Evolutionary conservation across 306 rosid species (phyloP).

Genomic region (Vigna mungo): DNA sequence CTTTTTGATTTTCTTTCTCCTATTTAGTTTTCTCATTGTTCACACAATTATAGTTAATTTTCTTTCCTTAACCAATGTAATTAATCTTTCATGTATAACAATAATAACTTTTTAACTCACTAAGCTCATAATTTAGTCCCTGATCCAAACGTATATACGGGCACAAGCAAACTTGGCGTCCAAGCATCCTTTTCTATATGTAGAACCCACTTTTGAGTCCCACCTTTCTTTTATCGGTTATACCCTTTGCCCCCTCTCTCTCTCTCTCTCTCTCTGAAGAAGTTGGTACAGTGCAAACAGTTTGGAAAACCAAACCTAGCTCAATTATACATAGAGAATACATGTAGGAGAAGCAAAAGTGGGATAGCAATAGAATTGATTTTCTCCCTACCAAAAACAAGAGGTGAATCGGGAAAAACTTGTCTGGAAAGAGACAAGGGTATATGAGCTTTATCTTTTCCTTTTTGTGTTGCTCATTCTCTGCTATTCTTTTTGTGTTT

Average conservation of each 20-base stretch:
- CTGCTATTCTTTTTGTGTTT: not conserved
- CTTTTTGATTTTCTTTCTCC: not conserved
- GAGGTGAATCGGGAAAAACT: constrained; percentile 53
- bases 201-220: constrained; percentile 49
- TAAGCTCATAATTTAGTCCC: constrained; percentile 33
- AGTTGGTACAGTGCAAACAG: constrained; percentile 20
- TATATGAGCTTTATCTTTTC: constrained; percentile 42
- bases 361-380: constrained; percentile 38
- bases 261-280: not conserved
- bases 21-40: constrained; percentile 7
- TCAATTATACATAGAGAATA: constrained; percentile 33
- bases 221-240: constrained; percentile 44
- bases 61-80: constrained; percentile 15
- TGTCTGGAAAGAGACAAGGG: constrained; percentile 54
- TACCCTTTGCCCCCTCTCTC: constrained; percentile 24
- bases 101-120: constrained; percentile 5
- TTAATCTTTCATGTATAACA: constrained; percentile 12
- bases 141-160: constrained; percentile 55
- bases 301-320: constrained; percentile 28
- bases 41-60: not conserved
- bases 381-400: constrained; percentile 27
- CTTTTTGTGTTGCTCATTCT: not conserved
- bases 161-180: constrained; percentile 62
- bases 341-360: constrained; percentile 20
- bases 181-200: constrained; percentile 65